phyloP scores from a whole-genome alignment of 2,329 filamentous ascomycete species.

The Talaromyces sp. region DNA sequence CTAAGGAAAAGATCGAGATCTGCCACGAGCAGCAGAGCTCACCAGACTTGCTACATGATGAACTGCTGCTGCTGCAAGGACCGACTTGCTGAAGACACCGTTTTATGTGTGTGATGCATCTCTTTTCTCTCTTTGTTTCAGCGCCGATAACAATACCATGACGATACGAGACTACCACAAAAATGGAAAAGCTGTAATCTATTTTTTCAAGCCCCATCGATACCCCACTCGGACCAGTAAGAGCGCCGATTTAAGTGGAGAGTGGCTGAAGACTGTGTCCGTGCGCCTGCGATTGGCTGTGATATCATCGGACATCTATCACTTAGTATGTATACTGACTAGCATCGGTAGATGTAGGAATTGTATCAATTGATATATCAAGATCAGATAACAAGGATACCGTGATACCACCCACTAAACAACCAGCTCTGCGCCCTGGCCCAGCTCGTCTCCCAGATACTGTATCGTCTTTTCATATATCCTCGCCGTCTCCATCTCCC shows the following conservation, averaged over 20 bases:
- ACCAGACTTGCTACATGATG: neutral
- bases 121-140: neutral
- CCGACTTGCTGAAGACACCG: neutral
- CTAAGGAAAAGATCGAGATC: neutral
- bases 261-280: neutral
- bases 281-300: neutral
- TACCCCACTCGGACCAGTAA: neutral
- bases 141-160: neutral
- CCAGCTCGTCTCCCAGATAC: conserved; percentile 65
- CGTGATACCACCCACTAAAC: neutral
- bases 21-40: neutral
- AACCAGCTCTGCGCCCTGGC: conserved; percentile 27
- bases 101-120: neutral
- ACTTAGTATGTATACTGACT: no score
- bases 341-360: no score
- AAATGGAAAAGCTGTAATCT: neutral
- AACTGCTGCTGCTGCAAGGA: neutral
- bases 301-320: no score
- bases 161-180: neutral
- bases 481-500: conserved; percentile 66
- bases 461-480: conserved; percentile 79
- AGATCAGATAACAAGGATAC: neutral
- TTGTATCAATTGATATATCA: neutral
- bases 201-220: neutral
- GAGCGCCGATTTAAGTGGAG: neutral